These are phyloP conservation scores for Fusarium papillatum DNA, from an alignment of 2,329 filamentous ascomycete species.

Conservation along the genomic window DNA sequence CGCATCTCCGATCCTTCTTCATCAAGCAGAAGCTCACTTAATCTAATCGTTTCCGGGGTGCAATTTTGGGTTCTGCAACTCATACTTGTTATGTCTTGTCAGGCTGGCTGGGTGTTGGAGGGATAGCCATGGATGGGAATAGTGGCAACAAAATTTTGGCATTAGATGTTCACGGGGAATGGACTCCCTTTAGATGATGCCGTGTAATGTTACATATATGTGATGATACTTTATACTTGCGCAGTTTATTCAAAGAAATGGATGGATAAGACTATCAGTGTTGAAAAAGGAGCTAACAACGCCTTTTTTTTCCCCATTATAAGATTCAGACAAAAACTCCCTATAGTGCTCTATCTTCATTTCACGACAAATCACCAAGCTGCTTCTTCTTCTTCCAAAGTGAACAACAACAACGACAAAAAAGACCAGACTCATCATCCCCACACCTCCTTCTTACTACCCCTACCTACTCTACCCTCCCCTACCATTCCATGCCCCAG, in stretches of 20 bases:
- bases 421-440: constrained; percentile 39
- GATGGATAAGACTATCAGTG: constrained; percentile 9
- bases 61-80: constrained; percentile 10
- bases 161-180: constrained; percentile 20
- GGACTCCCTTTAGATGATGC: constrained; percentile 14
- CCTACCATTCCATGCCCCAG: neutral
- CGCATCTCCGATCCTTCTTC: constrained; percentile 96
- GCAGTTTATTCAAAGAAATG: constrained; percentile 22
- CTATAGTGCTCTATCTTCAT: constrained; percentile 46
- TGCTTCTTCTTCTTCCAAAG: constrained; percentile 13
- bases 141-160: constrained; percentile 20
- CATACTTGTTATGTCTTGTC: constrained; percentile 13
- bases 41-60: constrained; percentile 31
- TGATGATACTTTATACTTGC: constrained; percentile 35
- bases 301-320: constrained; percentile 50
- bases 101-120: constrained; percentile 27
- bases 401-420: neutral
- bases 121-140: constrained; percentile 15
- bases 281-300: constrained; percentile 34
- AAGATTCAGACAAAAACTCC: constrained; percentile 48
- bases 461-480: neutral
- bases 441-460: constrained; percentile 38
- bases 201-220: constrained; percentile 41
- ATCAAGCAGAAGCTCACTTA: constrained; percentile 99
- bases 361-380: constrained; percentile 46